phyloP scores from a whole-genome alignment of 2,329 filamentous ascomycete genomes.

The Arthroderma sp. region DNA sequence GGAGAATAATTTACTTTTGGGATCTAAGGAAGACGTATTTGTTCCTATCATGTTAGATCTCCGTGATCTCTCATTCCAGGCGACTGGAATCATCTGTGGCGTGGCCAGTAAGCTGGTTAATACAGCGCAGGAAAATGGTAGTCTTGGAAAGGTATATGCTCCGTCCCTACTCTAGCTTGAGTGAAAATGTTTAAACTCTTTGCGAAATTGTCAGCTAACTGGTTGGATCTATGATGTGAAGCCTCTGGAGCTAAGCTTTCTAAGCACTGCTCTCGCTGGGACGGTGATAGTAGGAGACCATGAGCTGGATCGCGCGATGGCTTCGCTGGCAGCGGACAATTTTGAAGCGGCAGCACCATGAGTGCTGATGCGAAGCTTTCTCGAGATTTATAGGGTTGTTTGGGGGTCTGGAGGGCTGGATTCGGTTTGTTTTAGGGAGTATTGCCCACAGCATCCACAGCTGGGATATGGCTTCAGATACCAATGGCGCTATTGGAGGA shows the following conservation, averaged over 20 bases:
- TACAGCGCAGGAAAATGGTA: too few species aligned
- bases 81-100: constrained; percentile 88
- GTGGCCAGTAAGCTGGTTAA: constrained; percentile 66
- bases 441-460: too few species aligned
- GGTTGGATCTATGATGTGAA: constrained; percentile 3
- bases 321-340: constrained; percentile 42
- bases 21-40: constrained; percentile 53
- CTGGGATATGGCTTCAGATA: too few species aligned
- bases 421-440: too few species aligned
- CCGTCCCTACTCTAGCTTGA: too few species aligned
- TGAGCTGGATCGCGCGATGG: constrained; percentile 60
- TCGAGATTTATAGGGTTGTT: too few species aligned
- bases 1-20: constrained; percentile 55
- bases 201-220: too few species aligned
- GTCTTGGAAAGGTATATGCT: too few species aligned
- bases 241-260: constrained; percentile 68
- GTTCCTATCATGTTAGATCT: constrained; percentile 85
- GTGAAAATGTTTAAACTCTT: too few species aligned
- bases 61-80: constrained; percentile 65
- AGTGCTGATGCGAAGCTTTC: too few species aligned
- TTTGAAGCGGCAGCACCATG: neutral
- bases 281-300: constrained; percentile 73
- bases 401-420: too few species aligned
- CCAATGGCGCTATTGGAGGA: too few species aligned
- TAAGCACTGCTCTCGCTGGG: constrained; percentile 77